A percentile compares a stretch with the other conserved stretches of the same genome.
Evolutionary conservation across 176 grass and related monocot genomes (phyloP).

Genomic region (Phragmites australis): DNA sequence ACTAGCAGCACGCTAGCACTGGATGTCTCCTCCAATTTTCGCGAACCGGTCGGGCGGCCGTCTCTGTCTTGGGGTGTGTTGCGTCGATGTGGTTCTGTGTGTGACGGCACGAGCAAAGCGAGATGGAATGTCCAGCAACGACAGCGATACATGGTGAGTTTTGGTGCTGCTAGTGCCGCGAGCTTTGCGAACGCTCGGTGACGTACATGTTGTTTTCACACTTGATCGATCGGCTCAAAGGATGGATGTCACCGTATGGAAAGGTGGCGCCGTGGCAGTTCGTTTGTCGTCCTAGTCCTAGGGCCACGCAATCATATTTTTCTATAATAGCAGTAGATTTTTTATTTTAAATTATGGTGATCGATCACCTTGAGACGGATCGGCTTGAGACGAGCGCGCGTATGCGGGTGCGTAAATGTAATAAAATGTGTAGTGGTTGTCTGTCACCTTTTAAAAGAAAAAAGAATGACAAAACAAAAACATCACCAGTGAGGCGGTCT

Average conservation of each 20-base stretch:
- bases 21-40: background rate
- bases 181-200: background rate
- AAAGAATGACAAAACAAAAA: too few species aligned
- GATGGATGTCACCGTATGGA: background rate
- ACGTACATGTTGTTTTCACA: background rate
- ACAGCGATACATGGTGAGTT: slow-evolving; percentile 2
- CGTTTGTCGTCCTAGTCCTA: too few species aligned
- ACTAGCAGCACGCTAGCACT: too few species aligned
- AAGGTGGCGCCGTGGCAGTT: background rate
- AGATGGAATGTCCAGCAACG: background rate
- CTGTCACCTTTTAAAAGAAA: too few species aligned
- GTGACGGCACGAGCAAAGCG: background rate
- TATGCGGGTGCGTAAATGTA: too few species aligned
- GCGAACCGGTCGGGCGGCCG: background rate
- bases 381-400: too few species aligned
- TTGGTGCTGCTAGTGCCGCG: background rate
- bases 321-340: too few species aligned
- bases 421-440: too few species aligned
- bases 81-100: background rate
- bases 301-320: too few species aligned
- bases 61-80: background rate
- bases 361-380: too few species aligned
- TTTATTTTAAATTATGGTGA: too few species aligned
- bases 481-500: too few species aligned
- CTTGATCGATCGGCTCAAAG: background rate